These are phyloP conservation scores for Cicer chorassanicum DNA, from an alignment of 306 rosid species.

Conservation along the genomic window DNA sequence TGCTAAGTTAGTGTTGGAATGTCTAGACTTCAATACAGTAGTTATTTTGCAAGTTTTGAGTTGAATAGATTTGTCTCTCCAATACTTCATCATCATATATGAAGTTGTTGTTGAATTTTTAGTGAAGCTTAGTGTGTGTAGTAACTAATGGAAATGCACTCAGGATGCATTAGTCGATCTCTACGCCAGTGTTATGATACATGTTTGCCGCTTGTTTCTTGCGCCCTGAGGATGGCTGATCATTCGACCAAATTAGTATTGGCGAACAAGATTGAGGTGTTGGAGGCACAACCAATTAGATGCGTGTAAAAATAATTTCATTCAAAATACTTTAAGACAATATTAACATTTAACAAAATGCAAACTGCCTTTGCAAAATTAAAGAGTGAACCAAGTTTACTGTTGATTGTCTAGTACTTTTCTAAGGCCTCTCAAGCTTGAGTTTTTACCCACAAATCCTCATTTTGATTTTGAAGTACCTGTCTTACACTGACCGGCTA, in stretches of 20 bases:
- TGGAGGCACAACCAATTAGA: not conserved
- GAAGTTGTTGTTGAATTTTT: not conserved
- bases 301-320: not conserved
- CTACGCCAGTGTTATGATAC: too few species aligned
- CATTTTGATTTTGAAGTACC: not conserved
- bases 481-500: not conserved
- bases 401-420: not conserved
- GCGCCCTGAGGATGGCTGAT: too few species aligned
- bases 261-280: too few species aligned
- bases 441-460: not conserved
- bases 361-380: not conserved
- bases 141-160: too few species aligned
- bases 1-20: not conserved
- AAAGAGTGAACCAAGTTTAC: not conserved
- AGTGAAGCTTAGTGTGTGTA: too few species aligned
- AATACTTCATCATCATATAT: not conserved
- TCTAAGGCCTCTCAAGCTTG: not conserved
- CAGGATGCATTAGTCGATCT: too few species aligned
- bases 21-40: not conserved
- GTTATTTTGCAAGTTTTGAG: not conserved
- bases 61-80: not conserved
- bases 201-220: too few species aligned
- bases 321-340: not conserved
- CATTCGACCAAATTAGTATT: too few species aligned
- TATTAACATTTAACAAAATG: slow-evolving; percentile 9